Percentiles rank a stretch among this genome's conserved stretches.
Conservation (phyloP, 2,329 filamentous ascomycete species). For the Dactylellina cionopaga region DNA sequence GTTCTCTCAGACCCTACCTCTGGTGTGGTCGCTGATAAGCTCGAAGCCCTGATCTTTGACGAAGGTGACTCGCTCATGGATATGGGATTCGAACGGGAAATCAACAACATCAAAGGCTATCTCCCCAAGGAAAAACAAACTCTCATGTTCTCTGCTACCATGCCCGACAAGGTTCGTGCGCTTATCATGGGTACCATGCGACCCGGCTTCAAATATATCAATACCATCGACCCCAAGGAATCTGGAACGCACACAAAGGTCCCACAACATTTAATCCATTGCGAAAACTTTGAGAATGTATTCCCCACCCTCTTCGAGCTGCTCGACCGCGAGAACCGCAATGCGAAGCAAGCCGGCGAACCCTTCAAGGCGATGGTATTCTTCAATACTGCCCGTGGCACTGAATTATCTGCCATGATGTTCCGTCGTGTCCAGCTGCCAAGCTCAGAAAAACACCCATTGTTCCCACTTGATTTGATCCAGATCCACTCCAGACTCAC, state of each 20-base stretch:
- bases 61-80: conserved; percentile 76
- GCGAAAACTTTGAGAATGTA: conserved; percentile 77
- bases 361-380: conserved; percentile 98
- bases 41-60: conserved; percentile 71
- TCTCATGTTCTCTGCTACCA: conserved; percentile 93
- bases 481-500: conserved; percentile 82
- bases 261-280: conserved; percentile 77
- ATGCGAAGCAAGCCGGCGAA: conserved; percentile 60
- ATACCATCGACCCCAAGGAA: conserved; percentile 85
- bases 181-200: conserved; percentile 83
- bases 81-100: conserved; percentile 73
- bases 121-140: conserved; percentile 86
- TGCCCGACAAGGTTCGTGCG: conserved; percentile 81
- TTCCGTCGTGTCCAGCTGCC: conserved; percentile 52
- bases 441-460: conserved; percentile 54
- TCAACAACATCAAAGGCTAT: conserved; percentile 69
- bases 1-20: conserved; percentile 74
- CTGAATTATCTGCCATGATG: conserved; percentile 64
- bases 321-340: conserved; percentile 69
- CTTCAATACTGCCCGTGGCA: conserved; percentile 72
- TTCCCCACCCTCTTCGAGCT: conserved; percentile 82
- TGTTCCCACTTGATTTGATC: conserved; percentile 60
- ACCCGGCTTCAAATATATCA: conserved; percentile 84
- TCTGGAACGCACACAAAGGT: conserved; percentile 84
- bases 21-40: conserved; percentile 71